Conservation (phyloP, 2,329 filamentous ascomycete species). For the Akanthomyces uredinophilus region DNA sequence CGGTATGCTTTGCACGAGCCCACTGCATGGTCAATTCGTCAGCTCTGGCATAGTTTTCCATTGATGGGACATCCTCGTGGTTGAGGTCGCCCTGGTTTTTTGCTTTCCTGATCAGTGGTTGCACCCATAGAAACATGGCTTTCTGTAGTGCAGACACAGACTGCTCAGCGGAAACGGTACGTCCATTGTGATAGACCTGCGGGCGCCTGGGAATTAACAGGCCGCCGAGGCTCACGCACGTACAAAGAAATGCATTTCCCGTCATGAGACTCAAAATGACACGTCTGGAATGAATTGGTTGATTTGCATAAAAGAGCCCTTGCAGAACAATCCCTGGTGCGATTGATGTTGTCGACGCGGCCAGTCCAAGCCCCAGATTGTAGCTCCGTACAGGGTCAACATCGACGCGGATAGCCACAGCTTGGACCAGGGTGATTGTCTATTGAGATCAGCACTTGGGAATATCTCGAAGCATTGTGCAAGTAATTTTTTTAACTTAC, state of each 20-base stretch:
- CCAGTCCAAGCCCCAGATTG: slow-evolving; percentile 46
- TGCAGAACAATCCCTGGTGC: slow-evolving; percentile 43
- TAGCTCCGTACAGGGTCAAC: slow-evolving; percentile 47
- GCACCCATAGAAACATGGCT: slow-evolving; percentile 1
- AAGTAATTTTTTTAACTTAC: slow-evolving; percentile 39
- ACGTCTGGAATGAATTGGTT: neutral
- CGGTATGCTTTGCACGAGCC: neutral
- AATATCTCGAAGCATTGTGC: neutral
- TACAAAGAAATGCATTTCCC: slow-evolving; percentile 38
- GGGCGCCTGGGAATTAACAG: slow-evolving; percentile 38
- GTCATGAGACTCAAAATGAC: slow-evolving; percentile 22
- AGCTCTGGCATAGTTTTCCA: neutral
- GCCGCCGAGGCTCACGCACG: slow-evolving; percentile 40
- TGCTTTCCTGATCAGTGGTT: neutral
- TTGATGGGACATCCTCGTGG: neutral
- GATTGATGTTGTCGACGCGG: slow-evolving; percentile 42
- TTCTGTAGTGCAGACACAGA: neutral
- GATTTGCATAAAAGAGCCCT: slow-evolving; percentile 24
- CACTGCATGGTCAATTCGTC: neutral
- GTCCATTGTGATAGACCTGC: neutral
- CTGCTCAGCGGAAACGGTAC: neutral
- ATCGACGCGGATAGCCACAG: slow-evolving; percentile 42
- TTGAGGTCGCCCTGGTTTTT: neutral
- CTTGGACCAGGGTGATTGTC: slow-evolving; percentile 48
- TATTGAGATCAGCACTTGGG: slow-evolving; percentile 22